phyloP scores from a whole-genome alignment of 257 asterid genomes.

The Nicotiana tabacum region DNA sequence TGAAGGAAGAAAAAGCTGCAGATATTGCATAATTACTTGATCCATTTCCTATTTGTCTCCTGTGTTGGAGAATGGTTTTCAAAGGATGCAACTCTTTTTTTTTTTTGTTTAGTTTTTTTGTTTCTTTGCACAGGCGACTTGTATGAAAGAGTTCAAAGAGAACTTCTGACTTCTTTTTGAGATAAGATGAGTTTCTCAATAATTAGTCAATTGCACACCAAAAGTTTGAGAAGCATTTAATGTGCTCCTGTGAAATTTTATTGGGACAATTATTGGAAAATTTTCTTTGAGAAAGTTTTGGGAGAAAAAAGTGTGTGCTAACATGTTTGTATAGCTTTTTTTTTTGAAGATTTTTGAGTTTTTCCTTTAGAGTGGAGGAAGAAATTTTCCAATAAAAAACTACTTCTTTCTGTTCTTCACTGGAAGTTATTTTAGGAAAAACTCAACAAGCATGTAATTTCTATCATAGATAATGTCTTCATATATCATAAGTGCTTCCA shows the following conservation, averaged over 20 bases:
- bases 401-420: neutral
- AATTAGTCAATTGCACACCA: neutral
- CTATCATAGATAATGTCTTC: neutral
- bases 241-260: neutral
- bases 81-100: neutral
- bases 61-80: neutral
- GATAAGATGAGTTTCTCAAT: neutral
- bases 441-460: neutral
- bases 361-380: neutral
- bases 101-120: neutral
- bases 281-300: neutral
- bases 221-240: neutral
- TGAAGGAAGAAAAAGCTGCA: neutral
- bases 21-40: neutral
- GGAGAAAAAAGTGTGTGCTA: neutral
- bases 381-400: neutral
- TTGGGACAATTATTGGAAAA: neutral
- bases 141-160: neutral
- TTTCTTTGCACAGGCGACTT: neutral
- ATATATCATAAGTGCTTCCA: neutral
- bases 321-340: neutral
- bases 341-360: neutral
- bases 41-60: neutral
- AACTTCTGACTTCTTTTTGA: neutral
- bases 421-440: neutral